phyloP scores from a whole-genome alignment of 2,329 filamentous ascomycete species.

The Leptosphaerulina australis region DNA sequence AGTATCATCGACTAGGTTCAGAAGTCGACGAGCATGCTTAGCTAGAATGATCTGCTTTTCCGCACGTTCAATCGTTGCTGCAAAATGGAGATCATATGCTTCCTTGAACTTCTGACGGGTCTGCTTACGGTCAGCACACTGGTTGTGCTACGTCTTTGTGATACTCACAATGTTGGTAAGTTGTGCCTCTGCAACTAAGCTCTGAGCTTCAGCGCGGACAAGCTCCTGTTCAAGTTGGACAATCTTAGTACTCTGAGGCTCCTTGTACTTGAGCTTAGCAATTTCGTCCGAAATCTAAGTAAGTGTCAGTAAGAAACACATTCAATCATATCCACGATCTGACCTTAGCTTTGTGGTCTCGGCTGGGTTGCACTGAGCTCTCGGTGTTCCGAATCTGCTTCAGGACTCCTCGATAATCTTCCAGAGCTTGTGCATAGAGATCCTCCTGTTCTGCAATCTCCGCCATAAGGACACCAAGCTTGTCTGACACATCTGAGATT shows the following conservation, averaged over 20 bases:
- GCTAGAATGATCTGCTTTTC: conserved; percentile 97
- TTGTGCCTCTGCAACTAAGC: conserved; percentile 93
- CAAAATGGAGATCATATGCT: conserved; percentile 86
- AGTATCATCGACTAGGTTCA: conserved; percentile 86
- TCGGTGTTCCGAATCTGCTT: conserved; percentile 97
- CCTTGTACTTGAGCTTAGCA: conserved; percentile 86
- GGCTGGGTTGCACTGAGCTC: conserved; percentile 88
- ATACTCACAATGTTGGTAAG: conserved; percentile 80
- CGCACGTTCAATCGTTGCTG: conserved; percentile 89
- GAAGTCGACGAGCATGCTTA: conserved; percentile 82
- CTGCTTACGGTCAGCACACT: conserved; percentile 54
- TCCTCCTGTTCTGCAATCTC: conserved; percentile 97
- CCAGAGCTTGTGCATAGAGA: conserved; percentile 80
- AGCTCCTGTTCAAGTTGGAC: conserved; percentile 93
- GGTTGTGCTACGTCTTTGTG: neutral
- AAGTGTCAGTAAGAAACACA: conserved; percentile 13
- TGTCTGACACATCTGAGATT: conserved; percentile 90
- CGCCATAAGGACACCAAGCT: conserved; percentile 87
- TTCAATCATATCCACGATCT: conserved; percentile 6
- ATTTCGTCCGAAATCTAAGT: conserved; percentile 83
- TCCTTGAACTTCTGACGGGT: conserved; percentile 96
- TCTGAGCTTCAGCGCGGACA: conserved; percentile 93
- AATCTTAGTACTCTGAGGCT: conserved; percentile 81
- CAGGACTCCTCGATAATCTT: conserved; percentile 80
- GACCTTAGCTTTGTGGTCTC: conserved; percentile 80